Evolutionary conservation across 352 stramenopile genomes (phyloP), one percentile per base, ranked within the genome.

Genomic region (Phytophthora citrophthora): DNA sequence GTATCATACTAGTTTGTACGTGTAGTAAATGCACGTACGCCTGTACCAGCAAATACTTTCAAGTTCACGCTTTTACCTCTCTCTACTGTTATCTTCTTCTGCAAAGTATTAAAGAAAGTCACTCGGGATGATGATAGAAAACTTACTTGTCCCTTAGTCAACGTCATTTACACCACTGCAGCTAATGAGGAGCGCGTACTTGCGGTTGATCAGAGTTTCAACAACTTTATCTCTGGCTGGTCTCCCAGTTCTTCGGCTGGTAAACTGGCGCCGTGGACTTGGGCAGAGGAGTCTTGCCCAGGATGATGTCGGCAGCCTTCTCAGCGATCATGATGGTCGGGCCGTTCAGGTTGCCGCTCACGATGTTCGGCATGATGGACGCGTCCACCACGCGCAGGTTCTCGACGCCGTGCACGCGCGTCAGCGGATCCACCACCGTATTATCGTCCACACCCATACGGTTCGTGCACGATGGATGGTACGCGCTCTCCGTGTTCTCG

Each of bases 311-410:
- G 34, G 95, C 93, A 15, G 89, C 91, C 68, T 97, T 97, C 66
- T 98, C 94, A 10, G 89, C 95, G 32, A 98, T 76, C 79, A 98
- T 97, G 68, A 98, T 96, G 27, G 93, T 90, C n/a, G 93, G 96
- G 1, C 72, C 91, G 70, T 98, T 98, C 15, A 97, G 80, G 67
- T 98, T 98, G 43, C 95, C 95, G 51, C 91, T 98, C 50, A 97
- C 78, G 49, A 98, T 97, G 68, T 91, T 95, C 38, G 94, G 94
- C 81, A 98, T 98, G 61, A 98, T 91, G 39, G 89, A 97, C 27
- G 95, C 93, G 64, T 98, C 95, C 2, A 95, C 91, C 10, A 98
- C 73, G 29, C 90, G 86, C 32, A 98, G 74, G 50, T 88, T 86
- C 23, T 97, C 78, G 15, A 98, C 44, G 15, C 91, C 93, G 47